Percentiles rank a stretch among this genome's conserved stretches.
Evolutionary conservation across 495 filamentous ascomycete species (phyloP).

Genomic region (Cercophora newfieldiana): DNA sequence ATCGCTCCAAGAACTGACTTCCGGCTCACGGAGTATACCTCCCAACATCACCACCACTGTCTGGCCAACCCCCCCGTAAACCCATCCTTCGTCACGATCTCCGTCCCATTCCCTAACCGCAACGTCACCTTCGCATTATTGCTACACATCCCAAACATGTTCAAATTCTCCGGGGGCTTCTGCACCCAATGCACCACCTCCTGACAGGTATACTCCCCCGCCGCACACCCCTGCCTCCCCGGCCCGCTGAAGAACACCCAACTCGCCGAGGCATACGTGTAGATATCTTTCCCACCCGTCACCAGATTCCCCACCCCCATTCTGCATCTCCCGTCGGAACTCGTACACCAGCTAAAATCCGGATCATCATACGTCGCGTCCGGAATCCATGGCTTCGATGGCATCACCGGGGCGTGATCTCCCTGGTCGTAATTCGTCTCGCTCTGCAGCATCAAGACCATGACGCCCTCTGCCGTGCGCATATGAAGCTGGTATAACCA

Average conservation of each 20-base stretch:
- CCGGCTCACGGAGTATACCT: conserved; percentile 36
- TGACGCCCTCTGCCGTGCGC: conserved; percentile 68
- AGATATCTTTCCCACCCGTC: conserved; percentile 58
- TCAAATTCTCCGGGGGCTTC: conserved; percentile 33
- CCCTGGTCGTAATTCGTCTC: conserved; percentile 91
- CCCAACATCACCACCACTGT: conserved; percentile 52
- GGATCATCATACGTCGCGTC: conserved; percentile 55
- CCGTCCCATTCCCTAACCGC: conserved; percentile 33
- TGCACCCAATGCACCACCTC: conserved; percentile 41
- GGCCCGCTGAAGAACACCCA: conserved; percentile 71
- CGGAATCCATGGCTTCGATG: conserved; percentile 52
- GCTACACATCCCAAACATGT: conserved; percentile 44
- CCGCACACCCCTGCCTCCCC: conserved; percentile 31
- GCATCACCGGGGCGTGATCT: conserved; percentile 58
- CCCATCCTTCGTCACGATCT: conserved; percentile 31
- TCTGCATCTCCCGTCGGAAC: conserved; percentile 43
- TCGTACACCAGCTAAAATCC: conserved; percentile 50
- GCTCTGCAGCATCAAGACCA: conserved; percentile 77
- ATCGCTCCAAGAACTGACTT: too few species aligned
- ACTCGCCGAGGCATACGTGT: conserved; percentile 60
- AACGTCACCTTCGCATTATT: conserved; percentile 32
- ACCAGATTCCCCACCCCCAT: conserved; percentile 50
- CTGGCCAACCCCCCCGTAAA: conserved; percentile 55
- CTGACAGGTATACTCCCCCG: conserved; percentile 34
- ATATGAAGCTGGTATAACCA: conserved; percentile 77